Conservation (phyloP, 1,284 basidiomycete genomes). For the Ceratobasidium sp. region DNA sequence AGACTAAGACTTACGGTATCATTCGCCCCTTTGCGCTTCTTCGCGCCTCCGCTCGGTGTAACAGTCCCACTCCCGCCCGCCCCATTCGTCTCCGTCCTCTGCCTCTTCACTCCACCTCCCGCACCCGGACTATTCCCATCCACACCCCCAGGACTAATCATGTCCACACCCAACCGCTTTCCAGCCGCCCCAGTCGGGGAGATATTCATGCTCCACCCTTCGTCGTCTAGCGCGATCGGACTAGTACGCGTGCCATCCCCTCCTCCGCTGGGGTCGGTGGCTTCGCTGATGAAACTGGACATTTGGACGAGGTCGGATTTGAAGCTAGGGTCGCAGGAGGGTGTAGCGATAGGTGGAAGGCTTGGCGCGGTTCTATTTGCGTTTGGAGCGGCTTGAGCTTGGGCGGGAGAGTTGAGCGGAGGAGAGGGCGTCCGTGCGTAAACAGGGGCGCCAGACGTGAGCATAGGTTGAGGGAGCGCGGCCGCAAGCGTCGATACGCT, state of each 20-base stretch:
- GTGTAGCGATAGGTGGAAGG: conserved; percentile 27
- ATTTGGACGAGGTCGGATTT: conserved; percentile 21
- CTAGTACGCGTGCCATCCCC: conserved; percentile 67
- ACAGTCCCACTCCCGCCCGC: conserved; percentile 18
- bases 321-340: conserved; percentile 27
- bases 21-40: conserved; percentile 68
- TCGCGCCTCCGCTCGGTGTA: conserved; percentile 4
- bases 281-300: conserved; percentile 4
- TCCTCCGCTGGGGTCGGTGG: background rate
- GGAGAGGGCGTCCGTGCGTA: conserved; percentile 36
- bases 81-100: conserved; percentile 40
- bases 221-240: conserved; percentile 66
- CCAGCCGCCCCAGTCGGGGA: too few relatives aligned
- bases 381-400: background rate
- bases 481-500: conserved; percentile 22
- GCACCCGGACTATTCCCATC: conserved; percentile 22
- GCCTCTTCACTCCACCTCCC: conserved; percentile 28
- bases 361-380: background rate
- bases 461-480: conserved; percentile 34
- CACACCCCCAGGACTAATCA: conserved; percentile 21
- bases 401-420: background rate
- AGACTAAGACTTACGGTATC: conserved; percentile 65
- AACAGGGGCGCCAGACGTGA: conserved; percentile 40
- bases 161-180: background rate
- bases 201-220: conserved; percentile 53